These are phyloP conservation scores for Aspergillaceae sp. DNA, from an alignment of 2,329 filamentous ascomycete genomes.

Conservation along the genomic window DNA sequence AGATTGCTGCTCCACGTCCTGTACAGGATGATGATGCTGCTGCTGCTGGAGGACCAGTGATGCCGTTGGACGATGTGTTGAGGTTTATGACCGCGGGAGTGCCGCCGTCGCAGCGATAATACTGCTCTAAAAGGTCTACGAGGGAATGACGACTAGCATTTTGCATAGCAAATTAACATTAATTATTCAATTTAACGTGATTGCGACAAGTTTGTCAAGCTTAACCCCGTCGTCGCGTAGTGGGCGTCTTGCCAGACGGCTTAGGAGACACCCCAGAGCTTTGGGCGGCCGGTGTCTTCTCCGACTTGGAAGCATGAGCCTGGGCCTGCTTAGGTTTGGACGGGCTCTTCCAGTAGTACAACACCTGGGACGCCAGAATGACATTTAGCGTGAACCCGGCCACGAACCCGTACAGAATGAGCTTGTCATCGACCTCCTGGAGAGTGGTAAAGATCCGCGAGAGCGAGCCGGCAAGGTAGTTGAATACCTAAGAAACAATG, in stretches of 20 bases:
- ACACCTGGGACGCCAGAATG: conserved; percentile 79
- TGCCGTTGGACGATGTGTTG: conserved; percentile 40
- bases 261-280: conserved; percentile 37
- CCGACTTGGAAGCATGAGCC: conserved; percentile 13
- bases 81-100: conserved; percentile 44
- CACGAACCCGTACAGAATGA: conserved; percentile 91
- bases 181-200: too few species aligned
- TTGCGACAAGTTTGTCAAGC: conserved; percentile 9
- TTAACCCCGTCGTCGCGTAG: conserved; percentile 48
- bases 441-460: conserved; percentile 95
- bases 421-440: conserved; percentile 92
- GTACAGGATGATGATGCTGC: not conserved
- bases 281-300: conserved; percentile 24
- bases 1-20: conserved; percentile 18
- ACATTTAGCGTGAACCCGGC: conserved; percentile 85
- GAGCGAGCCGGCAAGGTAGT: conserved; percentile 87
- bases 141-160: too few species aligned
- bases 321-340: conserved; percentile 33
- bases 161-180: not conserved
- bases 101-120: conserved; percentile 19
- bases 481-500: conserved; percentile 65
- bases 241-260: conserved; percentile 41
- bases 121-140: conserved; percentile 4
- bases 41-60: conserved; percentile 12
- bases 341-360: conserved; percentile 85